Base-by-base conservation (phyloP, 169 alveolate species). In the Eimeria tenella region DNA sequence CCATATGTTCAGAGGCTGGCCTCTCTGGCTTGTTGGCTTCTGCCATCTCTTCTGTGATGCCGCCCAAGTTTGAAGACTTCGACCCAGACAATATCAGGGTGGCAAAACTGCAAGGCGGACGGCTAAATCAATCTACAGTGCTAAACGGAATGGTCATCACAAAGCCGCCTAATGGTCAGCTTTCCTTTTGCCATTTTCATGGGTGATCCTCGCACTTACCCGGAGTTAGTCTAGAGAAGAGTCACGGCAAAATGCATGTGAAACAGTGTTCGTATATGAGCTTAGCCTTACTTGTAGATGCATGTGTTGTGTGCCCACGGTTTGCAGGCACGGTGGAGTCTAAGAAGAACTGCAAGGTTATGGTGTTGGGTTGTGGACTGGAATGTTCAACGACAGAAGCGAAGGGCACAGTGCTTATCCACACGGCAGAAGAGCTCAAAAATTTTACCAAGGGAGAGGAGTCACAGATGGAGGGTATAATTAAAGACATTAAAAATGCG, bases 51-150 rank as follows among this genome's bases (percentile, higher is more conserved):
- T 70, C 90, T 31, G 96, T 94, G 68, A 90, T 93, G 96, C 96
- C 95, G 4, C 95, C 96, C 31, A 79, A 83, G 60, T 99, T 68
- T 95, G 75, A 73, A 4, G 96, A 96, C 49, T 99, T 99, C 94
- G 99, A 99, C 96, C 98, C 98, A 50, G 99, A 99, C 95, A 98
- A 98, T 96, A 98, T 99, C 13, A 98, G 99, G 82, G 99, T 99
- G 4, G 98, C 99, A 9, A 99, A 99, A 97, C 97, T 99, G 70
- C 96, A 98, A 56, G 99, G 99, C 13, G 99, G 97, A 21, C 95
- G 96, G 79, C 94, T 98, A 83, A 96, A 95, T 74, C 98, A 98
- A 94, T 98, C 99, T 56, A 96, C 97, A 70, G 98, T 98, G 19
- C 94, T 98, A 52, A 96, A 97, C 94, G 99, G 99, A 42, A 98